Evolutionary conservation across 306 rosid genomes (phyloP).

Genomic region (Bauhinia variegata): DNA sequence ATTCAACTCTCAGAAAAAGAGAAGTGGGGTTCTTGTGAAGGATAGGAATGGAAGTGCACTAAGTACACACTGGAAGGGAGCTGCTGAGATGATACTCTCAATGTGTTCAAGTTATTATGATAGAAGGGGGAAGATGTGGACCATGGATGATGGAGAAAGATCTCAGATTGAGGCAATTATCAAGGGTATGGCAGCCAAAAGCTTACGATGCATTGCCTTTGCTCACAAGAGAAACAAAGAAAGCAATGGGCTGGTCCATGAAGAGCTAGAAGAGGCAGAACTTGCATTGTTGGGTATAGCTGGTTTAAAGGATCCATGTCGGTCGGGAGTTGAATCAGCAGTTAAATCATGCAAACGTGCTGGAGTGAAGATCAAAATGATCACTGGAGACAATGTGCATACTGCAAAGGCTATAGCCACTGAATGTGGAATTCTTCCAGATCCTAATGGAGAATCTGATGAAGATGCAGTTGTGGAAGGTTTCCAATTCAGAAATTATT

Average conservation of each 20-base stretch:
- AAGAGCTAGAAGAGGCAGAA: not conserved
- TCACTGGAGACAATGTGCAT: slow-evolving; percentile 10
- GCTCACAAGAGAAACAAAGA: not conserved
- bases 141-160: not conserved
- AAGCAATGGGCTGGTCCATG: not conserved
- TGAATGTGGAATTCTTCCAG: slow-evolving; percentile 5
- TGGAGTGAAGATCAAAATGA: slow-evolving; percentile 11
- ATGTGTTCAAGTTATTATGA: not conserved
- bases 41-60: not conserved
- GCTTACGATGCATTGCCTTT: slow-evolving; percentile 21
- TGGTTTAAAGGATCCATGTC: slow-evolving; percentile 3
- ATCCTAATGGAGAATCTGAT: not conserved
- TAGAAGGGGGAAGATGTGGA: not conserved
- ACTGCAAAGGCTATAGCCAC: slow-evolving; percentile 12
- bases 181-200: slow-evolving; percentile 12
- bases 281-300: slow-evolving; percentile 8
- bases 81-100: slow-evolving; percentile 14
- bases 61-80: slow-evolving; percentile 11
- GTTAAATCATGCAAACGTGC: slow-evolving; percentile 3
- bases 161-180: not conserved
- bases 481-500: not conserved
- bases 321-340: not conserved
- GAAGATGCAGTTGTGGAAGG: not conserved
- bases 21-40: not conserved
- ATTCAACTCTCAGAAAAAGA: slow-evolving; percentile 21